phyloP scores from a whole-genome alignment of 2,329 filamentous ascomycete genomes.

The Parastagonospora avenae region DNA sequence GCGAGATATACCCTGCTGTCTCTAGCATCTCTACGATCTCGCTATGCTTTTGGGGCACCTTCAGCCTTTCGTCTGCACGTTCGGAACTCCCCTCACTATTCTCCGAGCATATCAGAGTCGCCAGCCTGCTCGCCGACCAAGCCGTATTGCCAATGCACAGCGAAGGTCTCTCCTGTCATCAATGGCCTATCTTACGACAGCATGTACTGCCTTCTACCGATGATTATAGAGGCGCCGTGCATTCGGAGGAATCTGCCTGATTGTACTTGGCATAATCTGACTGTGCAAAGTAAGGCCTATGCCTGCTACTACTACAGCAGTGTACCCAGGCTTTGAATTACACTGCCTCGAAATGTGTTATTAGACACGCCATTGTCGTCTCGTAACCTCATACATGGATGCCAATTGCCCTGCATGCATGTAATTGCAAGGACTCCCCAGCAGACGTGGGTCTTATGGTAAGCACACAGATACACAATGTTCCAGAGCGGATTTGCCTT shows the following conservation, averaged over 20 bases:
- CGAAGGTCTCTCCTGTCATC: background rate
- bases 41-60: background rate
- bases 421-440: too few relatives aligned
- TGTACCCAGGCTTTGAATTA: background rate
- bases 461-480: too few relatives aligned
- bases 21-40: background rate
- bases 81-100: conserved; percentile 30
- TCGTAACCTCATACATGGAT: too few relatives aligned
- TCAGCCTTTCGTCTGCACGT: conserved; percentile 13
- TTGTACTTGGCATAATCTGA: conserved; percentile 1
- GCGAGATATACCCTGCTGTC: conserved; percentile 6
- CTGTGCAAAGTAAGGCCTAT: conserved; percentile 1
- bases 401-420: too few relatives aligned
- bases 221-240: background rate
- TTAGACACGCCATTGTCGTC: background rate
- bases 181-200: conserved; percentile 5
- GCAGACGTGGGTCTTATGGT: too few relatives aligned
- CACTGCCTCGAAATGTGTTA: too few relatives aligned
- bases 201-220: background rate
- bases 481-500: background rate
- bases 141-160: conserved; percentile 11
- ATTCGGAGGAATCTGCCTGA: background rate
- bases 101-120: conserved; percentile 19
- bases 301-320: background rate
- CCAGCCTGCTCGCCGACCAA: conserved; percentile 16